Evolutionary conservation across 192 early-diverging fungal genomes (phyloP).

Genomic region (Entomortierella parvispora): DNA sequence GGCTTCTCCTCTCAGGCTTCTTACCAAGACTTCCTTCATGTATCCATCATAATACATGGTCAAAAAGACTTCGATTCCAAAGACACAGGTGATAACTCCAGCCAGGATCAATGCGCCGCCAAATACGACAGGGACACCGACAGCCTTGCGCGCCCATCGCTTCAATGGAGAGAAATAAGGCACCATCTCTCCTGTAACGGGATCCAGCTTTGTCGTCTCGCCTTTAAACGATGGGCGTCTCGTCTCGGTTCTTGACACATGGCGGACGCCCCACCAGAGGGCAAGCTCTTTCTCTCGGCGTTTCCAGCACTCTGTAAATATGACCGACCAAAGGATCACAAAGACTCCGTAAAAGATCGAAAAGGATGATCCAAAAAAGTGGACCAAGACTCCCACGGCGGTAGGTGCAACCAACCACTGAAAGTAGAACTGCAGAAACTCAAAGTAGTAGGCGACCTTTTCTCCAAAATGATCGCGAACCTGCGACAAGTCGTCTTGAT

Average conservation of each 20-base stretch:
- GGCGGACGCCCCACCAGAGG: slow-evolving; percentile 78
- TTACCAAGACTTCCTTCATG: slow-evolving; percentile 63
- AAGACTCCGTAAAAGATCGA: slow-evolving; percentile 72
- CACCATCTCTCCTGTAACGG: slow-evolving; percentile 76
- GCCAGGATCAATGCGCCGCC: slow-evolving; percentile 68
- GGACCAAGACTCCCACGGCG: slow-evolving; percentile 69
- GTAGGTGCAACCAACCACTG: slow-evolving; percentile 78
- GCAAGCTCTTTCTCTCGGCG: slow-evolving; percentile 79
- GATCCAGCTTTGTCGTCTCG: slow-evolving; percentile 66
- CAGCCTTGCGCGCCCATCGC: slow-evolving; percentile 70
- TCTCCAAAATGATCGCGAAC: slow-evolving; percentile 91
- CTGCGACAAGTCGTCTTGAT: slow-evolving; percentile 72
- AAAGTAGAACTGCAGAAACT: slow-evolving; percentile 91
- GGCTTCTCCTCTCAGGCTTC: too few species aligned
- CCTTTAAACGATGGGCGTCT: slow-evolving; percentile 78
- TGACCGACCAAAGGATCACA: slow-evolving; percentile 73
- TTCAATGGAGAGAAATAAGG: slow-evolving; percentile 79
- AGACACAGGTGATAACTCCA: slow-evolving; percentile 73
- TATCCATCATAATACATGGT: slow-evolving; percentile 88
- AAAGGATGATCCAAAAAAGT: slow-evolving; percentile 62
- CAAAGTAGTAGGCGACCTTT: slow-evolving; percentile 92
- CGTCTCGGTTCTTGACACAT: slow-evolving; percentile 67
- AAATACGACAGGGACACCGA: slow-evolving; percentile 66
- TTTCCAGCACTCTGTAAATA: slow-evolving; percentile 87
- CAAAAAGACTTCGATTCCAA: slow-evolving; percentile 79